Evolutionary conservation across 106 monocot genomes (phyloP), one percentile per base, ranked within the genome.

Genomic region (Dioscorea alata): DNA sequence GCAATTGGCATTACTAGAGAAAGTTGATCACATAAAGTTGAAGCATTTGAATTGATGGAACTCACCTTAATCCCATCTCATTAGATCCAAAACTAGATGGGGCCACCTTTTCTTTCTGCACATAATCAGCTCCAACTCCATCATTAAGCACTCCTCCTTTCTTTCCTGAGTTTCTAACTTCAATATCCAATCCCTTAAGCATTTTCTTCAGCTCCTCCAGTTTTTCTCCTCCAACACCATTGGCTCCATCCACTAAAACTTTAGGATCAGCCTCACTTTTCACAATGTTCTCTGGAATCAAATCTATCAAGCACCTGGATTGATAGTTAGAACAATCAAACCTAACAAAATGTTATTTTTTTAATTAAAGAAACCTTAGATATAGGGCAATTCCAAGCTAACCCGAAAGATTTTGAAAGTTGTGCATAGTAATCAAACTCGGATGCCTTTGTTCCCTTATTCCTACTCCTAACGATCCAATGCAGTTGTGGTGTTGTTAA

Each of bases 401-500:
- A 90, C 95, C 81, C 74, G 69, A 91, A 92, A 49, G 91, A 92
- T n/a, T 84, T 72, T n/a, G 84, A 77, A 18, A 96, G 71, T 75
- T 92, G 92, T 22, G 59, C 35, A 60, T 84, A 89, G 74, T 96
- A 96, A 74, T 88, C 91, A 58, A 59, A 66, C 61, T 91, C 88
- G 50, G 88, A 75, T 54, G 88, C 77, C 48, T 77, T 76, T 67
- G 74, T 61, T 49, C 89, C 84, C 69, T 80, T 82, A 69, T 96
- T 96, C 72, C 78, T 89, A 52, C 75, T 72, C 57, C 88, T 59
- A 69, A 92, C 96, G 78, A 96, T 92, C 96, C 96, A 96, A 80
- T 96, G 96, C 68, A 96, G 88, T 79, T 96, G 91, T 24, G 96
- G 92, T 13, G 96, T 96, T 48, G 96, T 92, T 49, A 96, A 68